These are phyloP conservation scores for Rhizophagus prolifer DNA, from an alignment of 192 early-diverging fungal genomes.

Conservation along the genomic window DNA sequence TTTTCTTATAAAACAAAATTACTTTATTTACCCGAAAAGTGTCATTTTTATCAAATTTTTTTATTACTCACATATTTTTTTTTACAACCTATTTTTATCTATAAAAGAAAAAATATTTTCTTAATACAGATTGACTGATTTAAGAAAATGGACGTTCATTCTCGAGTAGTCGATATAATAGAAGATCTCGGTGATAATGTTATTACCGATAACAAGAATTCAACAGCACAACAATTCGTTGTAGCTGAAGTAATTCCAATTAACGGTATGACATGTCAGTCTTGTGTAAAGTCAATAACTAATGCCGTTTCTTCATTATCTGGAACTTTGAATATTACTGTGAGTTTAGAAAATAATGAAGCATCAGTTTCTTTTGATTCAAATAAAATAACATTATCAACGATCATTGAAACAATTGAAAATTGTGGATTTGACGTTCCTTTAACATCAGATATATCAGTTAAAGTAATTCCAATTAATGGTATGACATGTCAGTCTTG, in stretches of 20 bases:
- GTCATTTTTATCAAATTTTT: no score
- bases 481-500: slow-evolving; percentile 25
- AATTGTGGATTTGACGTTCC: slow-evolving; percentile 71
- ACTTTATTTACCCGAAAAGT: no score
- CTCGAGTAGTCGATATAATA: not conserved
- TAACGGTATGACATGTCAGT: slow-evolving; percentile 17
- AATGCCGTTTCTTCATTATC: not conserved
- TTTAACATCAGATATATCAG: slow-evolving; percentile 1
- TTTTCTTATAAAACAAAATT: no score
- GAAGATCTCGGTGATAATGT: not conserved
- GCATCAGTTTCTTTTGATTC: slow-evolving; percentile 32
- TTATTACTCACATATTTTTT: no score
- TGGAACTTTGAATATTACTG: slow-evolving; percentile 7
- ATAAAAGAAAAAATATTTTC: no score
- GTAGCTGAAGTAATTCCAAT: not conserved
- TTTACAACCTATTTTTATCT: no score
- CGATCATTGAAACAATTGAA: slow-evolving; percentile 55
- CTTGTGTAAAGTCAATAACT: slow-evolving; percentile 26
- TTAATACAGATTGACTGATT: not conserved
- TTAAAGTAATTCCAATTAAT: not conserved
- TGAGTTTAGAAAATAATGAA: slow-evolving; percentile 38
- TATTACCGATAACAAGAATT: not conserved
- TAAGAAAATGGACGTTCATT: not conserved
- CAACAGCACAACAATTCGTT: not conserved
- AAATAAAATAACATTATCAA: not conserved